Evolutionary conservation across 164 flowering plant species (phyloP).

Genomic region (Annona cherimola): DNA sequence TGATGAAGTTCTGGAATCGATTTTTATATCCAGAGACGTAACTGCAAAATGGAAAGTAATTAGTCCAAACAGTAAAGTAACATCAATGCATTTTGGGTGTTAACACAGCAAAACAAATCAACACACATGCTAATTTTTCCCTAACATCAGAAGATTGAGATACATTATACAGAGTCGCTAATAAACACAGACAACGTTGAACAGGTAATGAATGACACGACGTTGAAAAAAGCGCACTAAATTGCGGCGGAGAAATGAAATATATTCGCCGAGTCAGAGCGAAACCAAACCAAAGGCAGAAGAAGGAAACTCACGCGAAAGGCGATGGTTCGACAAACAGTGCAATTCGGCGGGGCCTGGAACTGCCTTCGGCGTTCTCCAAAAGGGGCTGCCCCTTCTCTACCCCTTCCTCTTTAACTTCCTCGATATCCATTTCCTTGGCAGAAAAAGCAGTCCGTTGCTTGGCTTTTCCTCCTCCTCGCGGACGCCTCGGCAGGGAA

Average conservation of each 20-base stretch:
- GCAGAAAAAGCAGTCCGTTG: slow-evolving; percentile 10
- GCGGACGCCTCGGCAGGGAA: not conserved
- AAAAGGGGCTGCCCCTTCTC: slow-evolving; percentile 44
- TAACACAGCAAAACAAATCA: not conserved
- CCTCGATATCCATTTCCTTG: slow-evolving; percentile 43
- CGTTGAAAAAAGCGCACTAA: too few species aligned
- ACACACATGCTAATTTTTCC: too few species aligned
- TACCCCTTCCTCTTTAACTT: slow-evolving; percentile 26
- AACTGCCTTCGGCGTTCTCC: slow-evolving; percentile 36
- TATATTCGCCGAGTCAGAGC: slow-evolving; percentile 1
- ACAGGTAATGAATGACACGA: too few species aligned
- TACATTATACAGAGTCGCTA: too few species aligned
- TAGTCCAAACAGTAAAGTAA: not conserved
- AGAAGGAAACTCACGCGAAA: slow-evolving; percentile 68
- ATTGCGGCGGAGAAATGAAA: too few species aligned
- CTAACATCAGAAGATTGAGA: too few species aligned
- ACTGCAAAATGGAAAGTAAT: slow-evolving; percentile 42
- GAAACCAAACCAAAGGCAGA: not conserved
- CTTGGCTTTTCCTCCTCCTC: not conserved
- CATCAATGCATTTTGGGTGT: not conserved
- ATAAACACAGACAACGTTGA: too few species aligned
- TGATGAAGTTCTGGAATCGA: slow-evolving; percentile 94
- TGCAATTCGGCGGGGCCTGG: slow-evolving; percentile 78
- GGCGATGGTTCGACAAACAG: slow-evolving; percentile 99
- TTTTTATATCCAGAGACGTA: slow-evolving; percentile 96